Evolutionary conservation across 164 flowering plant species (phyloP), one percentile per base, ranked within the genome.

Genomic region (Pachysandra terminalis): DNA sequence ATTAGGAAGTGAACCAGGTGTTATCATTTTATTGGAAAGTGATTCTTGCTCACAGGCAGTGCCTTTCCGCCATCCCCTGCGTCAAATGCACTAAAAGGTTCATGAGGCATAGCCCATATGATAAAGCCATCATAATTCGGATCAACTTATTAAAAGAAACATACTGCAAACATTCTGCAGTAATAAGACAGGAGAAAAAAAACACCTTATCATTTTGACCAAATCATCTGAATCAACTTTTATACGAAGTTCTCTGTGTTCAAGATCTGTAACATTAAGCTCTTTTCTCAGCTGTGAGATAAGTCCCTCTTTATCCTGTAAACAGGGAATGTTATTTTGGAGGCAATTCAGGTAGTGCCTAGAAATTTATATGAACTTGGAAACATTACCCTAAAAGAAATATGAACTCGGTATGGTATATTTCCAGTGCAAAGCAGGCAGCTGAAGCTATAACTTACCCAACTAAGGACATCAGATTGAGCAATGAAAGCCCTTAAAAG

Each of bases 401-500:
- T 19, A n/a, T 52, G 3, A 32, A 32, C 7, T 10, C 17, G 22
- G 24, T n/a, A n/a, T n/a, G n/a, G n/a, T 22, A 25, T 22, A 35
- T 40, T 64, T 22, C 23, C 55, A 58, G 23, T 19, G 8, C 0
- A 25, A 9, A 56, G 63, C 27, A 58, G 3, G 61, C 9, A 28
- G 16, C 61, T 49, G 23, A 51, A 56, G 66, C n/a, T 27, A 63
- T 19, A n/a, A 59, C 55, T 14, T 77, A 81, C 84, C 77, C 82
- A 79, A n/a, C 82, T 57, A 52, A 79, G 75, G 41, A 45, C 69
- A 61, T 74, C 79, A 56, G 84, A 75, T 64, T 81, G 84, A 58
- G 84, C 82, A 73, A 59, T 68, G 68, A 79, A 77, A 72, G 84
- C 82, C 73, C 66, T 79, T 58, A 79, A 70, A 58, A 81, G 77